phyloP scores from a whole-genome alignment of 2,329 filamentous ascomycete species.

The Colletotrichum spinosum region DNA sequence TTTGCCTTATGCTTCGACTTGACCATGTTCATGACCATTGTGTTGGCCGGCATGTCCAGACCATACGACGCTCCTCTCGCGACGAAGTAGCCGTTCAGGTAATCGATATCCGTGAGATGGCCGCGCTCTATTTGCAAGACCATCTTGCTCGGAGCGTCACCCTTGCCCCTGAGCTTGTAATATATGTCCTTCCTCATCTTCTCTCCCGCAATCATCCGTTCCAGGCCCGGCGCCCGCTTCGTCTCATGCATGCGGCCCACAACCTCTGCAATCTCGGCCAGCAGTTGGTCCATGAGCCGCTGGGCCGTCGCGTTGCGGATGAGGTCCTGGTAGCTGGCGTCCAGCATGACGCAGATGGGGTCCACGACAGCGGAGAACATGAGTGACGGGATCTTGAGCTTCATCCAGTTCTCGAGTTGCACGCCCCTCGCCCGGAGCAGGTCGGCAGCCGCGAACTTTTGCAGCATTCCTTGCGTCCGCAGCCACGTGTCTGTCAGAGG shows the following conservation, averaged over 20 bases:
- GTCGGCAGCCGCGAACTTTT: conserved; percentile 71
- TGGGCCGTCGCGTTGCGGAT: conserved; percentile 74
- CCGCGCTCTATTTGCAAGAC: conserved; percentile 72
- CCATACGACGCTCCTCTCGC: conserved; percentile 75
- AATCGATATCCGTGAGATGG: conserved; percentile 79
- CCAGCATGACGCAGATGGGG: conserved; percentile 82
- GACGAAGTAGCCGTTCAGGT: conserved; percentile 90
- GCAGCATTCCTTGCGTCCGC: conserved; percentile 66
- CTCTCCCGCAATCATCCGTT: conserved; percentile 66
- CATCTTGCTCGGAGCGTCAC: conserved; percentile 71
- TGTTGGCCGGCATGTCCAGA: conserved; percentile 80
- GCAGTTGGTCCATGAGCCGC: conserved; percentile 75
- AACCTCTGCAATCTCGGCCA: conserved; percentile 80
- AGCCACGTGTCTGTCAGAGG: conserved; percentile 41
- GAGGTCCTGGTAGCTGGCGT: conserved; percentile 79
- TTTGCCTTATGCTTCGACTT: conserved; percentile 70
- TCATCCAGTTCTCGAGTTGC: conserved; percentile 71
- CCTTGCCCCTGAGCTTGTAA: conserved; percentile 66
- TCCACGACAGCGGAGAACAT: conserved; percentile 83
- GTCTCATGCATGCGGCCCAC: conserved; percentile 81
- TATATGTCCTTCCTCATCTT: conserved; percentile 72
- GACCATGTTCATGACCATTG: conserved; percentile 78
- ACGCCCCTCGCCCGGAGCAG: conserved; percentile 71
- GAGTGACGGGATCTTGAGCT: conserved; percentile 82
- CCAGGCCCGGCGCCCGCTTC: conserved; percentile 68